Evolutionary conservation across 805 yeast genomes (phyloP).

Genomic region (Metschnikowia cerradonensis): DNA sequence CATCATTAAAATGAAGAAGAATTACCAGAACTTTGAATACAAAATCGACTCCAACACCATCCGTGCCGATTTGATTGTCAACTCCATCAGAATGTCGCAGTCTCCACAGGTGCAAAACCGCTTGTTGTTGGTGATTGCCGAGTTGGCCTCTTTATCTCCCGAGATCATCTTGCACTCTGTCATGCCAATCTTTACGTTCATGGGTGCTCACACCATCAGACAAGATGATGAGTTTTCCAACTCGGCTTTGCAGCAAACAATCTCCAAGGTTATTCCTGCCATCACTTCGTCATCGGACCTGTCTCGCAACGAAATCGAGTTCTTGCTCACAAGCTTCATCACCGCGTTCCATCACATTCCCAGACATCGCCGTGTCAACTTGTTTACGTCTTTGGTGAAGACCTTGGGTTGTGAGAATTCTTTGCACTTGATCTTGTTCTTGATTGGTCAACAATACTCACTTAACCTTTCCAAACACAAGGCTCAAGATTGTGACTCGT

Average conservation of each 20-base stretch:
- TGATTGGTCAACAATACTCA: conserved; percentile 78
- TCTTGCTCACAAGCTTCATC: conserved; percentile 82
- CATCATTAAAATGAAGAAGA: conserved; percentile 50
- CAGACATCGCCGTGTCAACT: conserved; percentile 86
- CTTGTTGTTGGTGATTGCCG: conserved; percentile 76
- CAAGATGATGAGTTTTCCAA: conserved; percentile 96
- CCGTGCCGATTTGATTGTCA: conserved; percentile 86
- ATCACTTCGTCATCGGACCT: conserved; percentile 47
- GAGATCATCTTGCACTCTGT: conserved; percentile 91
- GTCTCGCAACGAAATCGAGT: conserved; percentile 65
- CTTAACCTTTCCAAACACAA: conserved; percentile 48
- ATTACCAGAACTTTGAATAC: conserved; percentile 24
- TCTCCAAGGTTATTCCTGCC: conserved; percentile 87
- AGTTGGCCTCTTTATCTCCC: conserved; percentile 83
- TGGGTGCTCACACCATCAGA: conserved; percentile 96
- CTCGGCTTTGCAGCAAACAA: conserved; percentile 88
- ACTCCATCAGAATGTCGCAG: conserved; percentile 81
- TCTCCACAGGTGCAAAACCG: conserved; percentile 96
- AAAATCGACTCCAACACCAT: conserved; percentile 58
- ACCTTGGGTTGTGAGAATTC: conserved; percentile 69
- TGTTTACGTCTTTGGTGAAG: conserved; percentile 72
- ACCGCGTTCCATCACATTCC: conserved; percentile 95
- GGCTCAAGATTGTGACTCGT: conserved; percentile 59
- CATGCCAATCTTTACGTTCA: conserved; percentile 98
- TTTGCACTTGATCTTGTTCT: conserved; percentile 66